Base-by-base conservation (phyloP, 768 basidiomycete genomes). In the Auricularia auricula-judae region DNA sequence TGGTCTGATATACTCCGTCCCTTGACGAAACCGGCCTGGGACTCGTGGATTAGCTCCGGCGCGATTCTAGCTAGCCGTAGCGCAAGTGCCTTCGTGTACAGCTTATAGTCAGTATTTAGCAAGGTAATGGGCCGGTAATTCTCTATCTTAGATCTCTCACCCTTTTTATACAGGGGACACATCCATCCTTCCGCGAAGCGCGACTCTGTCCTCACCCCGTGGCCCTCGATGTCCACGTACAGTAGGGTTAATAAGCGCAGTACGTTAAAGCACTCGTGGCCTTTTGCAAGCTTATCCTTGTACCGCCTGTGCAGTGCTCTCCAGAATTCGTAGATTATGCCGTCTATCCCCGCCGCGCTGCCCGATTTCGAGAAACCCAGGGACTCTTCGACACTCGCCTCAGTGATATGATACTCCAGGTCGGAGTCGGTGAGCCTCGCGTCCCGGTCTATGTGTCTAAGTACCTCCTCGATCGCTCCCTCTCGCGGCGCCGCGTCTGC, bases 61-160 rank as follows among this genome's bases (percentile, higher is more conserved):
- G 63, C 63, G 5, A 61, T 33, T 4, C 2, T 18, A 2, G n/a
- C 33, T 5, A 67, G 62, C 33, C 35, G 5, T 10, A 16, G 3
- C 11, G 63, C 54, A 4, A 64, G 53, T 5, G 44, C 42, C 23
- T 47, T 58, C 16, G 67, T 67, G 11, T 67, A 47, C 16, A 67
- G 3, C 58, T 67, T 67, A 36, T 67, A 67, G 56, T 66, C 66
- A 3, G 63, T 64, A 47, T 64, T 64, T 1, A 67, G 66, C 2
- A 67, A 36, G n/a, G 67, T 66, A 3, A 67, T 66, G 14, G 67
- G 67, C 2, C 66, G 12, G 63, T 67, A 67, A 66, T 67, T 67
- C 42, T 12, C 43, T 18, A 66, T 64, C 2, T 51, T n/a, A 3
- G 33, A 11, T 29, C 51, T 58, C 18, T 63, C 53, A 16, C 53